Base-by-base conservation (phyloP, 2,329 filamentous ascomycete genomes). In the Neocucurbitaria cava region DNA sequence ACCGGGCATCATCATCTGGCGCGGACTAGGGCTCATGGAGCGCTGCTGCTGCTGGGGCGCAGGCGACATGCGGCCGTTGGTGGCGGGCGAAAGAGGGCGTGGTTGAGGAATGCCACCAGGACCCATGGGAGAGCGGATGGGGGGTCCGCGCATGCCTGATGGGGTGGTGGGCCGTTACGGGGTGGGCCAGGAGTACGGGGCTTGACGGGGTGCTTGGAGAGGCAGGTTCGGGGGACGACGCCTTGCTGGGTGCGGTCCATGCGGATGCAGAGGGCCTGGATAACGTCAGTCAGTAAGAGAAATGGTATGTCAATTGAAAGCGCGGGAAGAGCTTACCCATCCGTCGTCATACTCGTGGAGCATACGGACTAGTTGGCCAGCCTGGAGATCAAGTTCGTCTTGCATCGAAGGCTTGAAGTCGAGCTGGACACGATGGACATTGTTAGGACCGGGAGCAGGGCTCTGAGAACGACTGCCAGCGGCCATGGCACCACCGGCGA, bases 341-440 rank as follows among this genome's bases (percentile, higher is more conserved):
- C 95, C 95, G 78, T 99, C 95, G 72, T 99, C 95, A 69, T 98
- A 99, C 77, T 96, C 93, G 71, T 98, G 94, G 47, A 98, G 82
- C 61, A 99, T 81, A 61, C 94, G 86, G 46, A 98, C 91, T 44
- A 99, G 82, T 59, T 96, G 88, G 47, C 95, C 95, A 53, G 89
- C 86, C 59, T 82, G 85, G 40, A 99, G 83, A 59, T 87, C 90
- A 70, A 99, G 82, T 77, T 99, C 95, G 71, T 99, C 95, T 5
- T 92, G 89, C 83, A 98, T 89, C 3, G 90, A 94, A 23, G 95
- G 93, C 74, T 87, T 89, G 77, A 98, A 99, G 76, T 97, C 93
- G 64, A 98, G 86, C 75, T 97, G 91, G 30, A 98, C 91, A 59
- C 95, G 91, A 76, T 98, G 90, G 50, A 98, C 93, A 62, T 91